Percentiles rank a stretch among this genome's conserved stretches.
Conservation (phyloP, 2,329 filamentous ascomycete species). For the Fusarium multiceps region DNA sequence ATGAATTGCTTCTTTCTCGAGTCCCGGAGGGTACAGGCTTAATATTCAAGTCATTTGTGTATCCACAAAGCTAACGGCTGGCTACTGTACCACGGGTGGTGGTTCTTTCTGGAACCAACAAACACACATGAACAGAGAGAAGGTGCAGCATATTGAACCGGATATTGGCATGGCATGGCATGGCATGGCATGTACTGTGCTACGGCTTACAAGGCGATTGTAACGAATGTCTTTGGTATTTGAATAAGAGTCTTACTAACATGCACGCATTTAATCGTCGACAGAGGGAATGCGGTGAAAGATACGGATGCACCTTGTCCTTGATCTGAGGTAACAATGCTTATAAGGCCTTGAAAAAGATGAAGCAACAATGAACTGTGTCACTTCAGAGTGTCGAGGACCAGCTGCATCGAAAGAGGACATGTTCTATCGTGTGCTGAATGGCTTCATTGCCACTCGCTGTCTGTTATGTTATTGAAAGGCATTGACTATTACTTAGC, state of each 20-base stretch:
- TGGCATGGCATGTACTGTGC: background rate
- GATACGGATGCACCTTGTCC: slow-evolving; percentile 24
- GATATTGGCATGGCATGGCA: slow-evolving; percentile 15
- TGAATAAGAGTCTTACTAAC: background rate
- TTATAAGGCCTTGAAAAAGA: slow-evolving; percentile 27
- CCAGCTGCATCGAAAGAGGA: background rate
- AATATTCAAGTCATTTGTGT: background rate
- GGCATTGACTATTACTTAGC: background rate
- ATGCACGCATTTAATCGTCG: background rate
- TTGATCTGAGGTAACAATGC: slow-evolving; percentile 31
- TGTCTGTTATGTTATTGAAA: background rate
- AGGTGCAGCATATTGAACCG: slow-evolving; percentile 9
- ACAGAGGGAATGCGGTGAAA: slow-evolving; percentile 26
- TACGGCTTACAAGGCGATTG: background rate
- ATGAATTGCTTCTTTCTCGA: background rate
- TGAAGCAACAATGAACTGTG: slow-evolving; percentile 22
- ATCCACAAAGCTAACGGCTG: slow-evolving; percentile 1
- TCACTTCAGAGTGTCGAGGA: background rate
- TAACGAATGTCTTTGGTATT: background rate
- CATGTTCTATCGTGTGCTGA: background rate
- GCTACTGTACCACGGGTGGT: background rate
- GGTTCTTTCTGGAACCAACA: background rate
- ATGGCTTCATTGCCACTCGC: background rate
- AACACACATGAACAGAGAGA: background rate
- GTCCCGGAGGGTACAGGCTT: background rate